Base-by-base conservation (phyloP, 2,329 filamentous ascomycete species). In the Septoria petroselini region DNA sequence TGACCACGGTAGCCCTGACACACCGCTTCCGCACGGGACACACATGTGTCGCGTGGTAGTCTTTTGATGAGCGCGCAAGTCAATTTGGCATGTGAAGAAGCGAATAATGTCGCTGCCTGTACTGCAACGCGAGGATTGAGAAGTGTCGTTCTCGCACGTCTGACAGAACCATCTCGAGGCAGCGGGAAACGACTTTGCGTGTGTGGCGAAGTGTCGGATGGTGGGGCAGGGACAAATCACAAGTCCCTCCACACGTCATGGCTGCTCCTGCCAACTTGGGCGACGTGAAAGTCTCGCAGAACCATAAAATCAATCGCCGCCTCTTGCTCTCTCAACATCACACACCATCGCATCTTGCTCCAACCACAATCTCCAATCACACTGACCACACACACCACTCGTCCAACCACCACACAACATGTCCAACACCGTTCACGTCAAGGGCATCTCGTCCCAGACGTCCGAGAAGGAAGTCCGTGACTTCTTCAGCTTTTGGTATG, bases 401-500 rank as follows among this genome's bases (percentile, higher is more conserved):
- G 7, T 11, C 30, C 19, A 37, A 34, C 12, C 38, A 25, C 27
- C 21, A 34, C 23, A 48, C 51, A 72, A 37, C 57, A 77, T 78
- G 75, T 70, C 75, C 53, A 80, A 74, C 63, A 91, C 86, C 42
- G 88, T 96, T 58, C 76, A 91, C 74, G 91, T 97, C 65, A 86
- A 87, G 74, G 91, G 93, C 76, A 95, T 98, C 73, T 83, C 87
- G 61, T 69, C 77, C 39, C 74, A 84, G 69, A 96, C 91, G 50
- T 83, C 81, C 61, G 90, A 98, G 73, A 85, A 91, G 74, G 90
- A 97, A 73, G 84, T 98, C 64, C 83, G 83, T 67, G 91, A 95
- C 68, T 98, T 98, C 79, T 98, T 98, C 79, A 93, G 86, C 77
- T 97, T 97, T 72, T 84, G 81, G 88, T 91, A 79, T 69, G 81